These are phyloP conservation scores for Parasitella parasitica DNA, from an alignment of 371 early-diverging fungal species.

Conservation along the genomic window DNA sequence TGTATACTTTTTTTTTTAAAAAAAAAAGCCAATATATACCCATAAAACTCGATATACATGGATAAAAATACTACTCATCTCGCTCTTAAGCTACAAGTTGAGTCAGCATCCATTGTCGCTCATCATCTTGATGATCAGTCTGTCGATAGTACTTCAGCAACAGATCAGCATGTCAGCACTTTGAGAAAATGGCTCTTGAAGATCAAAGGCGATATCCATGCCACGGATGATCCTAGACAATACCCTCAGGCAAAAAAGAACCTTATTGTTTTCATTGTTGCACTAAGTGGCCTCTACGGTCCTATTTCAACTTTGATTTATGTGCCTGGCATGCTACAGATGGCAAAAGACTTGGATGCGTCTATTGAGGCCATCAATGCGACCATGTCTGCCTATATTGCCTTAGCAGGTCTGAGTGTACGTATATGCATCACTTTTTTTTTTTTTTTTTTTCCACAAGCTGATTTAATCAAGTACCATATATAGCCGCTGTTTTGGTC, in stretches of 20 bases:
- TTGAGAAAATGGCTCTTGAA: no score
- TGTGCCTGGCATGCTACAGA: slow-evolving; percentile 41
- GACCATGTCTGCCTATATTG: slow-evolving; percentile 34
- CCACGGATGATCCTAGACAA: slow-evolving; percentile 30
- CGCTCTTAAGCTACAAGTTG: no score
- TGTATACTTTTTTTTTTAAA: no score
- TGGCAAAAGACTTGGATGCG: slow-evolving; percentile 31
- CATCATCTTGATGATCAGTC: no score
- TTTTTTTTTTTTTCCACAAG: neutral
- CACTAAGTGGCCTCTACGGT: slow-evolving; percentile 22
- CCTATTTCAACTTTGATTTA: slow-evolving; percentile 36
- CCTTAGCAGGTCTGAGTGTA: slow-evolving; percentile 30
- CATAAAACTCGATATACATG: no score
- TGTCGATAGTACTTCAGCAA: no score
- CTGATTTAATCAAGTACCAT: neutral
- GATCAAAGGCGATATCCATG: slow-evolving; percentile 17
- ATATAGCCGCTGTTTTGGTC: slow-evolving; percentile 62
- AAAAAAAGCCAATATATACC: no score
- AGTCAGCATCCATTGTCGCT: no score
- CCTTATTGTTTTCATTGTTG: slow-evolving; percentile 25
- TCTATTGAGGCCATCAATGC: slow-evolving; percentile 27
- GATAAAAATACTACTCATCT: no score
- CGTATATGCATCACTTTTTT: neutral
- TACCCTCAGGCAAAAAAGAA: slow-evolving; percentile 33
- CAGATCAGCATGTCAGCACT: no score